A percentile compares a stretch with the other conserved stretches of the same genome.
Evolutionary conservation across 495 filamentous ascomycete genomes (phyloP).

Genomic region (Hypoxylon rickii): DNA sequence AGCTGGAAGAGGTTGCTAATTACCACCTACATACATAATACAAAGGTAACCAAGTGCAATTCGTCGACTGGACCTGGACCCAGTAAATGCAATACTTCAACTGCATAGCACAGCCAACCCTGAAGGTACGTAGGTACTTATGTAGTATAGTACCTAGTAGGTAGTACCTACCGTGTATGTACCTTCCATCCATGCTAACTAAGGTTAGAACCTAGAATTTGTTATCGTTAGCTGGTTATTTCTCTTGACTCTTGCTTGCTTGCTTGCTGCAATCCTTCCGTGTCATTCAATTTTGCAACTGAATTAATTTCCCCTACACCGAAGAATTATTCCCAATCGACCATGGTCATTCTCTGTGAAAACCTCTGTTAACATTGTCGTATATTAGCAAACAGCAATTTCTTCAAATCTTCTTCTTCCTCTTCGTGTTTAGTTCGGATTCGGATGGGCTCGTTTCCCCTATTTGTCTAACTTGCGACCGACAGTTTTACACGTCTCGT

Average conservation of each 20-base stretch:
- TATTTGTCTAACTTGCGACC: conserved; percentile 35
- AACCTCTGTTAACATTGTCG: conserved; percentile 13
- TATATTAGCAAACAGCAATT: conserved; percentile 30
- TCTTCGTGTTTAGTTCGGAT: neutral
- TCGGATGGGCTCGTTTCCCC: too few relatives aligned
- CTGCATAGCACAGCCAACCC: too few relatives aligned
- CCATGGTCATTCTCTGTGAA: conserved; percentile 19
- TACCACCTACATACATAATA: too few relatives aligned
- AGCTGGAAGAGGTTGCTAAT: too few relatives aligned
- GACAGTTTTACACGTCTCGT: conserved; percentile 17
- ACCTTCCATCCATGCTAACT: neutral
- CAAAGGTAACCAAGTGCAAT: too few relatives aligned
- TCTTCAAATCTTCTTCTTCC: conserved; percentile 6
- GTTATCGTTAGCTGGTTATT: conserved; percentile 12
- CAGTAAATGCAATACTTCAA: too few relatives aligned
- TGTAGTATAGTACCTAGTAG: too few relatives aligned
- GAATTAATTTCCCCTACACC: conserved; percentile 25
- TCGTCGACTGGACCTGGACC: too few relatives aligned
- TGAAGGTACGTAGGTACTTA: too few relatives aligned
- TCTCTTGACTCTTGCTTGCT: conserved; percentile 16
- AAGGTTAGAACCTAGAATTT: neutral
- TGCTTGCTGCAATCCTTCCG: conserved; percentile 28
- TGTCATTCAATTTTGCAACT: conserved; percentile 31
- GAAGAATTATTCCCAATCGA: conserved; percentile 25
- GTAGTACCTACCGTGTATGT: too few relatives aligned